These are phyloP conservation scores for Talaromyces borbonicus DNA, from an alignment of 495 filamentous ascomycete genomes.

Conservation along the genomic window DNA sequence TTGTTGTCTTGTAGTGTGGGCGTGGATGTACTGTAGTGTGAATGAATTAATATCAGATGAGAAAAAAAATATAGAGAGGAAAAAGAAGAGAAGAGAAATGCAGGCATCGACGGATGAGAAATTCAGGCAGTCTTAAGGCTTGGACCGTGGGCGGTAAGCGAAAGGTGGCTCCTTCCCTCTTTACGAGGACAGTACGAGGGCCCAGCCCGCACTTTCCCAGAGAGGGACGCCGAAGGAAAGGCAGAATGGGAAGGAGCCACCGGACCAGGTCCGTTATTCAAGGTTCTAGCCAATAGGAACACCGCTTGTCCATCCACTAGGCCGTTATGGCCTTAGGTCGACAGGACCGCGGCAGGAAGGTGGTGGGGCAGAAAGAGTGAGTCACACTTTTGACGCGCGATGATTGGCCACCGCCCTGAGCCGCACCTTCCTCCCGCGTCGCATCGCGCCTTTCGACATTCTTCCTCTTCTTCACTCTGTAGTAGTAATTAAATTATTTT, in stretches of 20 bases:
- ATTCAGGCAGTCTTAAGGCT: slow-evolving; percentile 15
- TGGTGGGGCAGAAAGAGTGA: neutral
- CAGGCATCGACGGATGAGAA: slow-evolving; percentile 7
- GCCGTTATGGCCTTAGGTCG: neutral
- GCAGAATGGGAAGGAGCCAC: slow-evolving; percentile 1
- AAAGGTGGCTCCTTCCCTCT: neutral
- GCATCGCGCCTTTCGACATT: neutral
- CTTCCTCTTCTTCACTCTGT: neutral
- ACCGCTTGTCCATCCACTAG: neutral
- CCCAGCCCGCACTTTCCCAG: neutral
- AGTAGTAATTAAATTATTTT: no score
- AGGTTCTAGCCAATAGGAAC: no score
- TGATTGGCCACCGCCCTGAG: neutral
- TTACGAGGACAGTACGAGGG: neutral
- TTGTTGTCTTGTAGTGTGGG: slow-evolving; percentile 3
- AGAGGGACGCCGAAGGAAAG: slow-evolving; percentile 1
- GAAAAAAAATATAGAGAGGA: slow-evolving; percentile 12
- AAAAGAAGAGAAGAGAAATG: slow-evolving; percentile 11
- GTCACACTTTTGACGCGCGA: neutral
- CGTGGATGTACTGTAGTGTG: slow-evolving; percentile 13
- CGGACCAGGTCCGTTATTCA: neutral
- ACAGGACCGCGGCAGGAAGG: no score
- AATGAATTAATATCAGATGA: slow-evolving; percentile 22
- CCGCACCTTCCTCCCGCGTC: neutral
- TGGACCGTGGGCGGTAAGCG: neutral